Percentiles rank a stretch among this genome's conserved stretches.
These are phyloP conservation scores for Argentina anserina DNA, from an alignment of 306 rosid species.

Conservation along the genomic window DNA sequence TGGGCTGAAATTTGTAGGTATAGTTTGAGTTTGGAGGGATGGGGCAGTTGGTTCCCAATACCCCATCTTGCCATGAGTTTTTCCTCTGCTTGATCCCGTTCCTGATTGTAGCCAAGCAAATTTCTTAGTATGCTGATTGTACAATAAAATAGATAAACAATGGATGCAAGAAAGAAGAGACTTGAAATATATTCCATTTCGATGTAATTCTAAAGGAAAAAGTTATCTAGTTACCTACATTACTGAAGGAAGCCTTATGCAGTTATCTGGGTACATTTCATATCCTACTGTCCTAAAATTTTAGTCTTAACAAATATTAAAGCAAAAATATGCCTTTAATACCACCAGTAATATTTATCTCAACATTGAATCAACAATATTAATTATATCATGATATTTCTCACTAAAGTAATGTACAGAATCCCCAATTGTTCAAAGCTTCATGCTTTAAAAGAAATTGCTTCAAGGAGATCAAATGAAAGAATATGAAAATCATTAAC, in stretches of 20 bases:
- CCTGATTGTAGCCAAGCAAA: constrained; percentile 40
- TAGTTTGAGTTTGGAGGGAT: constrained; percentile 86
- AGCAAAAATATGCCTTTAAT: background rate
- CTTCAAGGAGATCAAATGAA: background rate
- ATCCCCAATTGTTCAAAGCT: background rate
- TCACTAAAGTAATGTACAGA: background rate
- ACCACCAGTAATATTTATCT: background rate
- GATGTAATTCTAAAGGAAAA: background rate
- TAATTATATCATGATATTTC: background rate
- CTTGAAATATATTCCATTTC: background rate
- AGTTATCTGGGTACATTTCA: background rate
- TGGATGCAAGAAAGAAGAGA: too few species aligned
- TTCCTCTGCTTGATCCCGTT: constrained; percentile 94
- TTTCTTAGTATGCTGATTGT: background rate
- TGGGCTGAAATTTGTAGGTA: constrained; percentile 79
- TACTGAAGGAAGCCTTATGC: background rate
- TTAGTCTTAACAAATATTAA: background rate
- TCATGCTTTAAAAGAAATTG: background rate
- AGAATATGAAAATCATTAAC: background rate
- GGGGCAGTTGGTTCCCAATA: constrained; percentile 90
- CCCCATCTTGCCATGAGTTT: constrained; percentile 99
- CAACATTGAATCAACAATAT: constrained; percentile 3
- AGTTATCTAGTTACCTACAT: too few species aligned
- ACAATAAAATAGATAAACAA: background rate
- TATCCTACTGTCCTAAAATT: background rate